Evolutionary conservation across 495 filamentous ascomycete genomes (phyloP).

Genomic region (Evernia prunastri): DNA sequence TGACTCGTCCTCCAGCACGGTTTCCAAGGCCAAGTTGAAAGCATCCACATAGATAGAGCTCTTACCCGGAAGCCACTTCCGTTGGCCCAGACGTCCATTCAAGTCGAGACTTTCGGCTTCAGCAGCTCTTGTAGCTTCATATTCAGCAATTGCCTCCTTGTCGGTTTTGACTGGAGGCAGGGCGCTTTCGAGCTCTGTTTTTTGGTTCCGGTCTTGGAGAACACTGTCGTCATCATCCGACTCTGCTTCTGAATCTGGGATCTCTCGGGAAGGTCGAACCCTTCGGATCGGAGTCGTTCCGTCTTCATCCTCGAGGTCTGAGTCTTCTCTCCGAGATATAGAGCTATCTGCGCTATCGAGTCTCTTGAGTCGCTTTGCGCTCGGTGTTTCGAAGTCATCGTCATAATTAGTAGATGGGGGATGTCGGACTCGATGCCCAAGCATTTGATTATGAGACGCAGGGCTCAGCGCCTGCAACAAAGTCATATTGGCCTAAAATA

Average conservation of each 20-base stretch:
- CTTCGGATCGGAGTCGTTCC: constrained; percentile 12
- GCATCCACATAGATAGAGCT: constrained; percentile 97
- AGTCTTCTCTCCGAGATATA: constrained; percentile 17
- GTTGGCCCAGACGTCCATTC: constrained; percentile 45
- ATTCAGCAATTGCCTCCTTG: constrained; percentile 69
- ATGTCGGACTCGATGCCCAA: constrained; percentile 34
- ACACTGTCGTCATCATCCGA: constrained; percentile 36
- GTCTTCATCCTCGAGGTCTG: constrained; percentile 15
- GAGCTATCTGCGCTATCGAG: constrained; percentile 32
- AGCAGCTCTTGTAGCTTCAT: constrained; percentile 54
- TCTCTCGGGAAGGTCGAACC: constrained; percentile 24
- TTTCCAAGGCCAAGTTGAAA: constrained; percentile 88
- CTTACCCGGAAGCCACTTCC: constrained; percentile 54
- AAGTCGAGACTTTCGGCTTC: constrained; percentile 35
- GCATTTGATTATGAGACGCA: constrained; percentile 30
- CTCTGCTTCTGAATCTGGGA: constrained; percentile 33
- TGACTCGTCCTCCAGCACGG: constrained; percentile 80
- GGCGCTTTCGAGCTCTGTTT: constrained; percentile 72
- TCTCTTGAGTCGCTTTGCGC: constrained; percentile 36
- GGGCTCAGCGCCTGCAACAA: constrained; percentile 20
- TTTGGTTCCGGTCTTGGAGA: constrained; percentile 30
- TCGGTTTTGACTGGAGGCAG: constrained; percentile 62
- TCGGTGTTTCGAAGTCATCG: constrained; percentile 28
- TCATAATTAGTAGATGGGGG: constrained; percentile 36
- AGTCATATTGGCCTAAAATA: constrained; percentile 21